Percentiles rank a stretch among this genome's conserved stretches.
Evolutionary conservation across 78 protist genomes (phyloP).

Genomic region (Dictyostelium discoideum): DNA sequence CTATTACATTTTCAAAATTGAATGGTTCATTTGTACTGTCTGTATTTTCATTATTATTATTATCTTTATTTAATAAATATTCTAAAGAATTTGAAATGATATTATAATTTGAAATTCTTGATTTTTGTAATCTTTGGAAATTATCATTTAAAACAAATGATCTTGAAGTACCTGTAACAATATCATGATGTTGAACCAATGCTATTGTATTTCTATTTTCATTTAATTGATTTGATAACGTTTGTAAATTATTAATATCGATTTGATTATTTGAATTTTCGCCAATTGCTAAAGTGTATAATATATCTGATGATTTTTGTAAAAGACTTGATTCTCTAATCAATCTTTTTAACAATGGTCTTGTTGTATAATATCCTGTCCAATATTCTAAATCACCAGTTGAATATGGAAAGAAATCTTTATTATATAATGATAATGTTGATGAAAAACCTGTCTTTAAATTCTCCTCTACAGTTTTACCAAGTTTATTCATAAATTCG

Average conservation of each 20-base stretch:
- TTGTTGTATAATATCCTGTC: constrained; percentile 83
- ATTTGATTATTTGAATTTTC: background rate
- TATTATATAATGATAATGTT: constrained; percentile 14
- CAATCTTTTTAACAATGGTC: constrained; percentile 50
- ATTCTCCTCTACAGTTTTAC: background rate
- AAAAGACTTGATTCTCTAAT: constrained; percentile 35
- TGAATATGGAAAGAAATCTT: constrained; percentile 87
- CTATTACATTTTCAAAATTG: background rate
- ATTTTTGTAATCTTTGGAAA: background rate
- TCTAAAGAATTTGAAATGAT: constrained; percentile 23
- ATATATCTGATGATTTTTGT: constrained; percentile 37
- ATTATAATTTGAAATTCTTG: constrained; percentile 33
- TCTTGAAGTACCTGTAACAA: constrained; percentile 86
- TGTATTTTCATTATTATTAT: too few relatives aligned
- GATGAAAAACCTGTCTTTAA: background rate
- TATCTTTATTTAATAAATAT: constrained; percentile 8
- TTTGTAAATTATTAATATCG: background rate
- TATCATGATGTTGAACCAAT: constrained; percentile 84
- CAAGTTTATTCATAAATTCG: background rate
- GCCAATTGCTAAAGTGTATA: constrained; percentile 55
- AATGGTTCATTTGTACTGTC: background rate
- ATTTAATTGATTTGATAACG: background rate
- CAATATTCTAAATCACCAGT: constrained; percentile 54
- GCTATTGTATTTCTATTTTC: background rate
- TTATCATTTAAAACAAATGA: constrained; percentile 67